These are phyloP conservation scores for Helicocarpus griseus DNA, from an alignment of 2,329 filamentous ascomycete genomes.

Conservation along the genomic window DNA sequence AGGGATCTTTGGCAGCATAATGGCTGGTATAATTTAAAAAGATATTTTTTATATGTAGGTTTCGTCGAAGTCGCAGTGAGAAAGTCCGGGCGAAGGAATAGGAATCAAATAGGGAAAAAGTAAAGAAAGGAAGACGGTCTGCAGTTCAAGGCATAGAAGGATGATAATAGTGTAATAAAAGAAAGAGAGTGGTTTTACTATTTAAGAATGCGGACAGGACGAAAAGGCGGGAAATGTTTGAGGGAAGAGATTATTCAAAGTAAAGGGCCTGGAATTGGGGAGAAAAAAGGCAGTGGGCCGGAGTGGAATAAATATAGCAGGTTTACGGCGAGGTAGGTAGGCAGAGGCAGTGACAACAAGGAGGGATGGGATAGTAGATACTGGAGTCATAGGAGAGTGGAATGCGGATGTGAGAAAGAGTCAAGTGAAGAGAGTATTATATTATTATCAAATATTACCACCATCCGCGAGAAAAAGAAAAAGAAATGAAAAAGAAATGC, in stretches of 20 bases:
- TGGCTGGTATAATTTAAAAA: not conserved
- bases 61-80: not conserved
- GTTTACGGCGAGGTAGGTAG: not conserved
- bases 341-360: not conserved
- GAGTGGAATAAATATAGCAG: not conserved
- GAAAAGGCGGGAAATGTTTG: not conserved
- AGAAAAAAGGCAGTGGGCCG: not conserved
- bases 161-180: not conserved
- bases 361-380: no score
- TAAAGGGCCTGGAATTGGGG: not conserved
- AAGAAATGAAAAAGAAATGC: not conserved
- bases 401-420: no score
- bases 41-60: not conserved
- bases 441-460: no score
- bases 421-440: no score
- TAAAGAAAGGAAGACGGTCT: not conserved
- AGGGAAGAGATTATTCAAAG: no score
- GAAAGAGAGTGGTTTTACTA: not conserved
- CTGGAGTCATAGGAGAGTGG: no score
- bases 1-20: slow-evolving; percentile 20
- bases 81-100: not conserved
- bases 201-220: not conserved
- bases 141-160: not conserved
- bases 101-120: not conserved
- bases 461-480: not conserved